Percentiles rank a stretch among this genome's conserved stretches.
Evolutionary conservation across 1,284 basidiomycete species (phyloP).

Genomic region (Cryptococcus amylolentus): DNA sequence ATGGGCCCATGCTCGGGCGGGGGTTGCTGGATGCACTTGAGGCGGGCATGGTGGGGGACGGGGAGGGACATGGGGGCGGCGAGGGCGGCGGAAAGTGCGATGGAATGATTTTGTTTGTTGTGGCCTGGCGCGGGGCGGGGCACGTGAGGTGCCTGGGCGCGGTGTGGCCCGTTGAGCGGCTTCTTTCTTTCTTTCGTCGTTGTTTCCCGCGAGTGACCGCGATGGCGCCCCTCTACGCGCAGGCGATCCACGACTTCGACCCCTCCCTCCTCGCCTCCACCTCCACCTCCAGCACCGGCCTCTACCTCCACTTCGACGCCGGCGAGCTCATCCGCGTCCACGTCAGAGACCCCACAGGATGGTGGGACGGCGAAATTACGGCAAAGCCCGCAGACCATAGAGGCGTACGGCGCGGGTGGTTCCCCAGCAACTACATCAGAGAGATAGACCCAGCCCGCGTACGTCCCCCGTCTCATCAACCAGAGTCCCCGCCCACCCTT

Average conservation of each 20-base stretch:
- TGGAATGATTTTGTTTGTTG: too few species aligned
- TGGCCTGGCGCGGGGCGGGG: too few species aligned
- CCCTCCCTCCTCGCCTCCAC: conserved; percentile 54
- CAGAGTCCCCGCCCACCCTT: neutral
- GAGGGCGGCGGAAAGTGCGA: too few species aligned
- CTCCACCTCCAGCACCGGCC: conserved; percentile 54
- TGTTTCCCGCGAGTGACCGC: too few species aligned
- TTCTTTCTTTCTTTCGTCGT: too few species aligned
- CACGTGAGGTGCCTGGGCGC: too few species aligned
- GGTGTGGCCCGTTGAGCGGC: too few species aligned
- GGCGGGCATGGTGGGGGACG: too few species aligned
- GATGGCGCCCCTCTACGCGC: conserved; percentile 51
- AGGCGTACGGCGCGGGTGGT: conserved; percentile 76
- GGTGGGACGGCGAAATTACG: conserved; percentile 95
- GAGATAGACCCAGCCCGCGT: conserved; percentile 3
- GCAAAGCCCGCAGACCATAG: conserved; percentile 58
- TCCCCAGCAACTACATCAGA: conserved; percentile 69
- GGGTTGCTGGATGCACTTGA: too few species aligned
- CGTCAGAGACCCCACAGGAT: conserved; percentile 81
- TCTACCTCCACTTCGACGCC: conserved; percentile 80
- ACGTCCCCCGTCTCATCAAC: neutral
- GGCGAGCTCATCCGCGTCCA: conserved; percentile 89
- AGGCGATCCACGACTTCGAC: conserved; percentile 82
- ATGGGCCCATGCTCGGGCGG: too few species aligned
- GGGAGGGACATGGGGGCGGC: too few species aligned